phyloP scores from a whole-genome alignment of 805 yeast genomes.

The Sugiyamaella marilandica region DNA sequence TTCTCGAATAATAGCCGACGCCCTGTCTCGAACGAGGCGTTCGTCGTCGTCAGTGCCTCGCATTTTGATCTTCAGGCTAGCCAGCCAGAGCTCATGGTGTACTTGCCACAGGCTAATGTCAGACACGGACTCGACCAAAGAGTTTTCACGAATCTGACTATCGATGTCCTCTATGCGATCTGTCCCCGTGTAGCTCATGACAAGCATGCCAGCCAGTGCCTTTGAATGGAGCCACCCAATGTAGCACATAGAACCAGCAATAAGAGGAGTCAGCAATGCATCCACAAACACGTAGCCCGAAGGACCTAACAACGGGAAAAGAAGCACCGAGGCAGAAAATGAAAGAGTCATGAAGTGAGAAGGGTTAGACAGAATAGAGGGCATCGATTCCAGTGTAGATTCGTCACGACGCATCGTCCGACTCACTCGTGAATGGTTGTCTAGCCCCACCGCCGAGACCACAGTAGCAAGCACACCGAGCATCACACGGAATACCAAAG shows the following conservation, averaged over 20 bases:
- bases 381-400: slow-evolving; percentile 15
- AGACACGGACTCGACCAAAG: slow-evolving; percentile 28
- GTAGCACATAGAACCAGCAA: slow-evolving; percentile 38
- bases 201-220: slow-evolving; percentile 40
- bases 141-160: slow-evolving; percentile 23
- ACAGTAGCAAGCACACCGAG: slow-evolving; percentile 30
- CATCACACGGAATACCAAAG: slow-evolving; percentile 24
- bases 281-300: slow-evolving; percentile 29
- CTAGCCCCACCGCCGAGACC: slow-evolving; percentile 33
- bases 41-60: slow-evolving; percentile 33
- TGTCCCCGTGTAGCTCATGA: slow-evolving; percentile 39
- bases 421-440: slow-evolving; percentile 33
- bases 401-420: slow-evolving; percentile 19
- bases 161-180: slow-evolving; percentile 30
- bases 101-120: slow-evolving; percentile 40
- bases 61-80: slow-evolving; percentile 33
- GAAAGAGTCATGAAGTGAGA: slow-evolving; percentile 31
- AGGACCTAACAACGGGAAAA: slow-evolving; percentile 29
- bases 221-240: slow-evolving; percentile 39
- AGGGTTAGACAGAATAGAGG: slow-evolving; percentile 26
- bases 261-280: slow-evolving; percentile 33
- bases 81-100: slow-evolving; percentile 40
- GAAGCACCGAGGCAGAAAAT: slow-evolving; percentile 29
- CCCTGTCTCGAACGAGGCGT: slow-evolving; percentile 29
- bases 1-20: slow-evolving; percentile 25